phyloP scores from a whole-genome alignment of 257 asterid genomes.

The Knoxia roxburghii region DNA sequence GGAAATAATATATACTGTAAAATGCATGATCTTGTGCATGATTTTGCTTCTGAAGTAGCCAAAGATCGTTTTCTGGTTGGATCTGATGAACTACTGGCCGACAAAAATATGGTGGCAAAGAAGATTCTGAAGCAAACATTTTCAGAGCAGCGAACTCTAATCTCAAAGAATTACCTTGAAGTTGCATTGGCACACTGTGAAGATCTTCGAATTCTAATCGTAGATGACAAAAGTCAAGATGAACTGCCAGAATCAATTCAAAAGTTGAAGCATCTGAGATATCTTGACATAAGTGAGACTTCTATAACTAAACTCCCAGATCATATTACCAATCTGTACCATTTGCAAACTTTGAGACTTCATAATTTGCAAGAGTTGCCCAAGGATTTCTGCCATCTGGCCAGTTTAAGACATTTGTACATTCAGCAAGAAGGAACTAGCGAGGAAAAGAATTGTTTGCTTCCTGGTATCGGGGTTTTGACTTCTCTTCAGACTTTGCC shows the following conservation, averaged over 20 bases:
- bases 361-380: background rate
- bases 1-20: background rate
- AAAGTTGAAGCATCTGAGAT: conserved; percentile 13
- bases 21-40: conserved; percentile 31
- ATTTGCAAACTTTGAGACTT: conserved; percentile 21
- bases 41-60: conserved; percentile 15
- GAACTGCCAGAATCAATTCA: conserved; percentile 11
- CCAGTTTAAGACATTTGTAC: conserved; percentile 15
- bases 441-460: background rate
- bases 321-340: conserved; percentile 12
- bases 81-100: no score
- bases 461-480: background rate
- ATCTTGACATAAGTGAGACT: conserved; percentile 14
- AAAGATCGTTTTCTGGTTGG: no score
- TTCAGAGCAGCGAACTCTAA: no score
- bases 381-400: conserved; percentile 8
- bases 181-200: no score
- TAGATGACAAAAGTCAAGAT: background rate
- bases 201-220: conserved; percentile 12
- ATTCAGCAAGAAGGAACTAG: background rate
- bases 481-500: no score
- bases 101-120: no score
- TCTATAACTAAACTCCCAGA: background rate
- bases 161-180: no score
- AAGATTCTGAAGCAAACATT: background rate